Evolutionary conservation across 257 asterid species (phyloP), one percentile per base, ranked within the genome.

Genomic region (Solanum clarkiae): DNA sequence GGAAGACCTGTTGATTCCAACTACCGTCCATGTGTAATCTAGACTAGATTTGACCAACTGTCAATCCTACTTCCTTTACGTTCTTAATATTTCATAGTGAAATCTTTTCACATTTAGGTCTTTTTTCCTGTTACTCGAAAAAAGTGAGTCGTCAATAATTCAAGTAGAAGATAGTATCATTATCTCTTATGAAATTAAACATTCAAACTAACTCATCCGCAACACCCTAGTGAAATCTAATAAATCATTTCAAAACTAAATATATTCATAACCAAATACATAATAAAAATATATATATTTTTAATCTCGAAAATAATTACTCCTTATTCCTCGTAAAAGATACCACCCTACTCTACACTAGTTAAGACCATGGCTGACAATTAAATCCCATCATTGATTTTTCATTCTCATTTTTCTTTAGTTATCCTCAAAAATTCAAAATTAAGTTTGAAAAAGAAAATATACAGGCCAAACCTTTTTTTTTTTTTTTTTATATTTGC

Each of bases 41-140:
- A 9, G n/a, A 9, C 29, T 59, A 59, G 14, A 59, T 59, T 0
- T 59, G 7, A 0, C 5, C 7, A 59, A 59, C 10, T 59, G 29
- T 20, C 29, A 7, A 9, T 59, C 3, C 0, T 59, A 59, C 0
- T 0, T 57, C 26, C 7, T 59, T 6, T 20, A 9, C 10, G 66
- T 59, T 20, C 29, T 59, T 59, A 6, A 20, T 1, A 2, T 6
- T 9, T 7, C 29, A 59, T 59, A 9, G 7, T 59, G 9, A 5
- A 56, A 11, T 59, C 29, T 1, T 57, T 20, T 13, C 66, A 59
- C 66, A 10, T 59, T 9, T 59, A 9, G 7, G 7, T 20, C 29
- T 3, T 59, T 0, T 20, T 20, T 0, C 3, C 66, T 5, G 20
- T 20, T n/a, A 59, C 1, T 59, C 0, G 3, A 1, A 59, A 59